Evolutionary conservation across 2,329 filamentous ascomycete species (phyloP), one percentile per base, ranked within the genome.

Genomic region (Pseudogymnoascus sp.): DNA sequence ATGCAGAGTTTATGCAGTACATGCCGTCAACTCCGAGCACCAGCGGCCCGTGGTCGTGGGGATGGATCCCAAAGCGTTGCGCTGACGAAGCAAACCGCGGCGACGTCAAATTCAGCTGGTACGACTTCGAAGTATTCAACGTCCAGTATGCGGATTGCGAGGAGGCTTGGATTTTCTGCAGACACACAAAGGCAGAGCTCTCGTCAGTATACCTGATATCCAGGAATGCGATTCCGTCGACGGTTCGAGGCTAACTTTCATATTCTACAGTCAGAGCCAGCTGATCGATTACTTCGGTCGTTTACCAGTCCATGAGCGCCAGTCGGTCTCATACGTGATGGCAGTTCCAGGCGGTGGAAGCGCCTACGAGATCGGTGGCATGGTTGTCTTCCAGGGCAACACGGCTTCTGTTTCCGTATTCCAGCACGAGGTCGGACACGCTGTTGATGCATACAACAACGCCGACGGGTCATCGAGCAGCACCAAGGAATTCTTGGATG

Each of bases 151-250:
- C 66, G 46, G 73, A 73, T 65, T 75, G 73, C 65, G 34, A 21
- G 16, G 61, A 67, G 46, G 63, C 67, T 23, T 75, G 73, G 73
- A 67, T 70, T 60, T 69, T 75, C 46, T 75, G 73, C 62, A 67
- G 73, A 1, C 71, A 73, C 64, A 70, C 67, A 46, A 63, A 70
- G 34, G 65, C 70, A 8, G 62, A 64, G 1, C 63, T 69, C n/a
- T 66, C 61, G 64, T 60, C 16, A 46, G 59, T 60, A 38, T 11
- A 12, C 6, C 25, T 56, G 25, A 10, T 56, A 10, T 16, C n/a
- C 34, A n/a, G 12, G 14, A 16, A n/a, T 14, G 23, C 44, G 14
- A n/a, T 28, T 28, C 42, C 44, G 44, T 56, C n/a, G 25, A 31
- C 34, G 50, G 16, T 31, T 18, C 10, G 25, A 31, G 23, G 10